Base-by-base conservation (phyloP, 768 basidiomycete genomes). In the Rhodocollybia butyracea region DNA sequence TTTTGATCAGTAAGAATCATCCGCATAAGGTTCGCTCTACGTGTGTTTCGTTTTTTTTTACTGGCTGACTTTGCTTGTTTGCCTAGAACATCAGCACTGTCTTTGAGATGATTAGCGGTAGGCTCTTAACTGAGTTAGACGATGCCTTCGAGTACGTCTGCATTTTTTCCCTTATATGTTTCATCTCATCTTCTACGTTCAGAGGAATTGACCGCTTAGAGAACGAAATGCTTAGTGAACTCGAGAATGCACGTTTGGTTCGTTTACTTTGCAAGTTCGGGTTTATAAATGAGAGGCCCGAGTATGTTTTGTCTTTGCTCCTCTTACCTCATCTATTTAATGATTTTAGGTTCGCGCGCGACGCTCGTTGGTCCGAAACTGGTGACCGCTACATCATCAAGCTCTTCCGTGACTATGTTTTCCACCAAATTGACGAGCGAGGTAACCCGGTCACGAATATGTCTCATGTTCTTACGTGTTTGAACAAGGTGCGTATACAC, bases 251-350 rank as follows among this genome's bases (percentile, higher is more conserved):
- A 0, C 80, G 97, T 26, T 76, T 98, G 10, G 89, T 98, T 29
- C 80, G 97, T 46, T 70, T 98, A 47, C 73, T 98, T 57, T 86
- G 86, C 69, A 99, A 98, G 73, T 88, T 99, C 62, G 94, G 94
- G 0, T 98, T 99, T 70, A 98, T 99, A 74, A 98, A 98, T 68
- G 97, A 99, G 66, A 81, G 97, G n/a, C 96, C 97, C 2, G 97
- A 98, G 94, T 98, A 66, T 54, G 91, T 38, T 8, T 5, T 24
- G 3, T 10, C 24, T 55, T 3, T 24, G 41, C 41, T 21, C 17
- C 13, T 36, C 38, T 30, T 12, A 34, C 41, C 40, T 17, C 15
- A 30, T 32, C 32, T 21, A 24, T 53, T 22, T 27, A 29, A 21
- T 42, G 30, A 29, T 29, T 29, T n/a, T 54, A 95, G 94, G 63